phyloP scores from a whole-genome alignment of 768 basidiomycete genomes.

The Hirschioporus abietinus region DNA sequence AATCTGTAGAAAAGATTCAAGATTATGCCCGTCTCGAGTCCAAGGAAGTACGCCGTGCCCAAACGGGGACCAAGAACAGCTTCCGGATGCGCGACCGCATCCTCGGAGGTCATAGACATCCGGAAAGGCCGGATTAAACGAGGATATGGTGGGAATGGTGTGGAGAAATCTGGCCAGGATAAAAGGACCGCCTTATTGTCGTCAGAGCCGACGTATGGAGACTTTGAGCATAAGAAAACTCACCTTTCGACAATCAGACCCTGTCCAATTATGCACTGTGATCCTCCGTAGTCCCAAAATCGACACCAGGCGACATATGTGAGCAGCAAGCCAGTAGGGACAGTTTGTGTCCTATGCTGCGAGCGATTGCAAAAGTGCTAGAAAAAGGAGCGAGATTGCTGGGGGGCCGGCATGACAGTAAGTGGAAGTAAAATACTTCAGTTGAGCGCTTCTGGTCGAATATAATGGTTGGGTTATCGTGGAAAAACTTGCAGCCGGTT shows the following conservation, averaged over 20 bases:
- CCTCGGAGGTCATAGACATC: background rate
- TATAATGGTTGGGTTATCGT: background rate
- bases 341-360: background rate
- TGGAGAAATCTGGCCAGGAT: too few species aligned
- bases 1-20: background rate
- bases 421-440: background rate
- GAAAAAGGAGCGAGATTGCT: background rate
- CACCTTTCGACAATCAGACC: background rate
- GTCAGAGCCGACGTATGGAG: too few species aligned
- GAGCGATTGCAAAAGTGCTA: background rate
- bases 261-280: background rate
- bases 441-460: background rate
- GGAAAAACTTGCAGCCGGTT: background rate
- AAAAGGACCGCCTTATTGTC: too few species aligned
- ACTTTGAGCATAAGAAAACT: too few species aligned
- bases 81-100: background rate
- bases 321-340: background rate
- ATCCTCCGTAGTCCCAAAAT: background rate
- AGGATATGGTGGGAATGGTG: too few species aligned
- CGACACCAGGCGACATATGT: background rate
- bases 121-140: background rate
- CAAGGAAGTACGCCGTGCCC: background rate
- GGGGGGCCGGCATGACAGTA: background rate
- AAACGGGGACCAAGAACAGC: background rate
- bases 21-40: background rate